Evolutionary conservation across 805 yeast genomes (phyloP), one percentile per base, ranked within the genome.

Genomic region (Kuraishia molischiana): DNA sequence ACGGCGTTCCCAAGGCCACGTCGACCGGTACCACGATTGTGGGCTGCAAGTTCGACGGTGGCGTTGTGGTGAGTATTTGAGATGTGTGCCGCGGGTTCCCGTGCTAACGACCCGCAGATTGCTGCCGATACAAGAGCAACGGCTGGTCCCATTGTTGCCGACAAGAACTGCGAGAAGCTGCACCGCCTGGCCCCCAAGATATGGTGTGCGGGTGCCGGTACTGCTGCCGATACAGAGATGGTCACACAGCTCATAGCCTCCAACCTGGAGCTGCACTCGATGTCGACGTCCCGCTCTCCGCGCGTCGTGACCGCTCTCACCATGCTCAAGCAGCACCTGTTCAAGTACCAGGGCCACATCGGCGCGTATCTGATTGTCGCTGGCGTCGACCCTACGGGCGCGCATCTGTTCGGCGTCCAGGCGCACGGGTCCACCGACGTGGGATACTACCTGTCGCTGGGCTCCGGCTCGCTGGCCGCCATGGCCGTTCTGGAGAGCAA

Each of bases 141-240:
- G 3, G 81, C 92, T 28, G 98, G 98, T 11, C 81, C 80, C 41
- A 86, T 92, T 49, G 97, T 92, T 26, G 98, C 98, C 5, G 97
- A 92, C 64, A 92, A 92, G 68, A 92, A 92, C 66, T 89, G 97
- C 70, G 96, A 87, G 55, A 90, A 90, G 62, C 69, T 92, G 46
- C 97, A 90, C 63, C 67, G 94, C 49, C 70, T 89, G 46, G 74
- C 95, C 5, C 95, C 97, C 8, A 74, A 72, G 53, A 87, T 89
- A 56, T 90, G 97, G 97, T 90, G 98, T 77, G 98, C 98, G 37
- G 98, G 98, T 53, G 98, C 98, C 3, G 98, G 98, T 60, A 92
- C 98, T n/a, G 98, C 98, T 22, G 97, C 98, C 5, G 98, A 92
- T 58, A 92, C 97, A 10, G 97, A 92, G 59, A 86, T 87, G 78